A percentile compares a stretch with the other conserved stretches of the same genome.
Evolutionary conservation across 1,139 yeast genomes (phyloP).

Genomic region (Pichia sp.): DNA sequence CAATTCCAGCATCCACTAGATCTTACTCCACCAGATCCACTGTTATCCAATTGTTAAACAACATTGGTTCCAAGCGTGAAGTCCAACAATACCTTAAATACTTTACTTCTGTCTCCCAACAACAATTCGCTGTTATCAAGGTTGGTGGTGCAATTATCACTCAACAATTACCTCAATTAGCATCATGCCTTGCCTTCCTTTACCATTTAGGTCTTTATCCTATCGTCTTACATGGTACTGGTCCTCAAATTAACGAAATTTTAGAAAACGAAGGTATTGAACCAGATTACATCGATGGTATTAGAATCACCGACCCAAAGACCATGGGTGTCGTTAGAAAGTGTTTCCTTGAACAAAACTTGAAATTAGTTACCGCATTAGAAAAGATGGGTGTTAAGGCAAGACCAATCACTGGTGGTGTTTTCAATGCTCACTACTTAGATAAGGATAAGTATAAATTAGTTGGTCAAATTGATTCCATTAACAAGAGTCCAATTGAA

Average conservation of each 20-base stretch:
- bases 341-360: constrained; percentile 93
- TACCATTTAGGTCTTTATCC: constrained; percentile 98
- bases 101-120: constrained; percentile 93
- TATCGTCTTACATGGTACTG: constrained; percentile 96
- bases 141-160: constrained; percentile 99
- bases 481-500: constrained; percentile 88
- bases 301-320: constrained; percentile 90
- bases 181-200: constrained; percentile 91
- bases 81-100: constrained; percentile 96
- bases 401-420: constrained; percentile 98
- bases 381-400: constrained; percentile 98
- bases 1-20: constrained; percentile 2
- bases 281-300: constrained; percentile 95
- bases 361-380: constrained; percentile 90
- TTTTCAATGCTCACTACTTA: constrained; percentile 88
- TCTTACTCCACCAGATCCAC: constrained; percentile 78
- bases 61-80: constrained; percentile 95
- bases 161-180: constrained; percentile 87
- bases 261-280: constrained; percentile 94
- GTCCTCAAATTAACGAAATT: constrained; percentile 96
- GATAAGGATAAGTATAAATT: constrained; percentile 89
- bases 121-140: constrained; percentile 97
- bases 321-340: constrained; percentile 96
- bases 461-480: constrained; percentile 86
- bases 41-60: constrained; percentile 89